phyloP scores from a whole-genome alignment of 768 basidiomycete species.

The Agrocybe chaxingu region DNA sequence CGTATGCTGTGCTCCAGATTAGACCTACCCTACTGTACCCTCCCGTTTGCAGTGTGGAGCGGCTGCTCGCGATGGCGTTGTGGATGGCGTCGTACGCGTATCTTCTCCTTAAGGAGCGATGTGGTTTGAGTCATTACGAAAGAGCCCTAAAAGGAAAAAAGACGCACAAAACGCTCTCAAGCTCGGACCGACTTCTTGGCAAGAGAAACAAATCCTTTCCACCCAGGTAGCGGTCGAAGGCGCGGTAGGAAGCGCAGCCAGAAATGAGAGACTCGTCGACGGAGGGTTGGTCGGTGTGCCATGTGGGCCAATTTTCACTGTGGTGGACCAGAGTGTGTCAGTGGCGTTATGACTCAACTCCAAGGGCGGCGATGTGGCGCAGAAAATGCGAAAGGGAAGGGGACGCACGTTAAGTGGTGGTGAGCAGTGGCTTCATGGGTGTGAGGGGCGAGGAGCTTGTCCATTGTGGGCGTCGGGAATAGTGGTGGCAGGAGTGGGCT shows the following conservation, averaged over 20 bases:
- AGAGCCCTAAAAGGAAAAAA: neutral
- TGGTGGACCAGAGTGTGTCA: conserved; percentile 17
- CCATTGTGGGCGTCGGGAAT: conserved; percentile 39
- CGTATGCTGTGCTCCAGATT: conserved; percentile 4
- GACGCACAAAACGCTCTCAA: conserved; percentile 70
- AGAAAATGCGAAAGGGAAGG: conserved; percentile 1
- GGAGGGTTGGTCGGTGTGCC: conserved; percentile 69
- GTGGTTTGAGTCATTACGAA: conserved; percentile 6
- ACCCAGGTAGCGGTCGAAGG: conserved; percentile 69
- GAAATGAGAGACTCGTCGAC: conserved; percentile 74
- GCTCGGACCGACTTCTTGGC: conserved; percentile 60
- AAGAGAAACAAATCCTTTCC: conserved; percentile 71
- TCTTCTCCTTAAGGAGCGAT: conserved; percentile 46
- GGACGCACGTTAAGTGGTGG: conserved; percentile 58
- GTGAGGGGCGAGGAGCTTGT: conserved; percentile 70
- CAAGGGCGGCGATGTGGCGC: conserved; percentile 1
- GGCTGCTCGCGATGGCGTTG: conserved; percentile 71
- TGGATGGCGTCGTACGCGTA: conserved; percentile 81
- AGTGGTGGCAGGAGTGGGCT: conserved; percentile 9
- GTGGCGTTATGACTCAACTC: neutral
- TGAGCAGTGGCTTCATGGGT: conserved; percentile 74
- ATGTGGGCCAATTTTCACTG: conserved; percentile 66
- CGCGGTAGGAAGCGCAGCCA: conserved; percentile 77
- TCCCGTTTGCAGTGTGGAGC: conserved; percentile 55
- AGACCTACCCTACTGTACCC: conserved; percentile 44